Conservation (phyloP, 2,329 filamentous ascomycete genomes). For the Allantophomopsis lycopodina region DNA sequence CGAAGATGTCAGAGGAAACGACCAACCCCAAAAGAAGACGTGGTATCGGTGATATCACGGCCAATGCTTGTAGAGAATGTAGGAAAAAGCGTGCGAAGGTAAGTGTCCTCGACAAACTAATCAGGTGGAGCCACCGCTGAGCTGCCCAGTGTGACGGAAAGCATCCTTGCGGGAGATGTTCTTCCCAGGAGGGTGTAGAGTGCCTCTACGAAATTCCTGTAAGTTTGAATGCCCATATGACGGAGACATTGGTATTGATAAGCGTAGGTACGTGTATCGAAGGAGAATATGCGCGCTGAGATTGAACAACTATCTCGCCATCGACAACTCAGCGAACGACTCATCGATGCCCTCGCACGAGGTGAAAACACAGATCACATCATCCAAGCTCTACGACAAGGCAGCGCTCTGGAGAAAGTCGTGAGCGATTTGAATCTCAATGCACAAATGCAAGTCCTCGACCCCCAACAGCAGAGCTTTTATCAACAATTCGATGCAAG, state of each 20-base stretch:
- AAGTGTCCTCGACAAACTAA: neutral
- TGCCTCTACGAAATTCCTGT: conserved; percentile 50
- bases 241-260: conserved; percentile 42
- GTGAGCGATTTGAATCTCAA: neutral
- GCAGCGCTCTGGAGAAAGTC: neutral
- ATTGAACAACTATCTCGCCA: conserved; percentile 41
- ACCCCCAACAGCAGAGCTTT: neutral
- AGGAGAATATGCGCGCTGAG: conserved; percentile 44
- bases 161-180: conserved; percentile 34
- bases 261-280: conserved; percentile 39
- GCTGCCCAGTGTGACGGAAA: conserved; percentile 42
- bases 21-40: conserved; percentile 2
- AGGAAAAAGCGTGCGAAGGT: conserved; percentile 8
- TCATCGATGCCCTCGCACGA: conserved; percentile 34
- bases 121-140: neutral
- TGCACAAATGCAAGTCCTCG: neutral
- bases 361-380: conserved; percentile 1
- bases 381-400: neutral
- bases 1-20: no score
- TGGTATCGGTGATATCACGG: conserved; percentile 5
- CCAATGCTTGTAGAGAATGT: conserved; percentile 9
- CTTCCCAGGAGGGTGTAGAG: conserved; percentile 31
- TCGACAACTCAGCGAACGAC: conserved; percentile 38
- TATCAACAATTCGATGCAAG: neutral
- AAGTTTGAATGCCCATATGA: conserved; percentile 34